A percentile compares a stretch with the other conserved stretches of the same genome.
These are phyloP conservation scores for Parsonsia alboflavescens DNA, from an alignment of 257 asterid genomes.

Conservation along the genomic window DNA sequence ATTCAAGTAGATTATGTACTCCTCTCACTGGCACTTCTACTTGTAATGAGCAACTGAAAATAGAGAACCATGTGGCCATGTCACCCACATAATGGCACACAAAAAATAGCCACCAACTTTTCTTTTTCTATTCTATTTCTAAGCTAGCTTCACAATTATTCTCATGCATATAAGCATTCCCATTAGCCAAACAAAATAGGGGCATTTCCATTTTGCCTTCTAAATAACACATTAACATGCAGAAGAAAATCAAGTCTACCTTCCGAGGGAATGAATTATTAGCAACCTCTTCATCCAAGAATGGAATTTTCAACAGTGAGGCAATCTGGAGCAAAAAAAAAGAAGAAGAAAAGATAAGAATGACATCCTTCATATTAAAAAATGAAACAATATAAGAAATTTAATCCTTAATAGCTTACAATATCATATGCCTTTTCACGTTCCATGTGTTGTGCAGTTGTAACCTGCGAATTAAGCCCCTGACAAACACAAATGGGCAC, in stretches of 20 bases:
- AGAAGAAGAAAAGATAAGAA: slow-evolving; percentile 1
- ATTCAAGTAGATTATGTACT: background rate
- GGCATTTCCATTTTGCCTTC: background rate
- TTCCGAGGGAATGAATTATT: slow-evolving; percentile 63
- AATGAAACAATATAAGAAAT: background rate
- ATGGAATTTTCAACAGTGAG: slow-evolving; percentile 81
- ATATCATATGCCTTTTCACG: slow-evolving; percentile 96
- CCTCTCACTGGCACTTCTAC: background rate
- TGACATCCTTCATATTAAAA: background rate
- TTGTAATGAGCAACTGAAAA: background rate
- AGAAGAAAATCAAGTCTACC: slow-evolving; percentile 33
- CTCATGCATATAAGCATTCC: background rate
- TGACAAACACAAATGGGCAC: slow-evolving; percentile 18
- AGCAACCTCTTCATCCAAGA: slow-evolving; percentile 70
- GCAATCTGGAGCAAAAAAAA: slow-evolving; percentile 57
- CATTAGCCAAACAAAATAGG: background rate
- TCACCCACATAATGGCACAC: background rate
- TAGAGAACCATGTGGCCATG: background rate
- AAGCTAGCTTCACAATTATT: background rate
- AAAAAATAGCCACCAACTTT: background rate
- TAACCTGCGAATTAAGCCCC: slow-evolving; percentile 91
- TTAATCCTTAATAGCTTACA: slow-evolving; percentile 39
- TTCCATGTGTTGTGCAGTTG: slow-evolving; percentile 88
- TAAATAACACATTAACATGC: background rate
- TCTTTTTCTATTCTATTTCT: background rate